Base-by-base conservation (phyloP, 768 basidiomycete genomes). In the Hemileccinum impolitum region DNA sequence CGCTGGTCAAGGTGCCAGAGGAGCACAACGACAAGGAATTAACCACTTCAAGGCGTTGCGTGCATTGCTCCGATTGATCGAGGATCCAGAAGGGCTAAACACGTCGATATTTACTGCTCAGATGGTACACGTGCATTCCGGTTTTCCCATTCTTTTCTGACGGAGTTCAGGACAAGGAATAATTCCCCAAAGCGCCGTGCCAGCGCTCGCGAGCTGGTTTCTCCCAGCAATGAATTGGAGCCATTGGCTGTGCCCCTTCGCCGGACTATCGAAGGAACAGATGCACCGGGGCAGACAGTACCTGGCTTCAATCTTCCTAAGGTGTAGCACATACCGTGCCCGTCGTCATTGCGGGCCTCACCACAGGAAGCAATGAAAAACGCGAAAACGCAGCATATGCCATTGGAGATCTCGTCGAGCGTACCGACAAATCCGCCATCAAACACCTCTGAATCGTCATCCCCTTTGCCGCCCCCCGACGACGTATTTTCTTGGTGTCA, bases 361-460 rank as follows among this genome's bases (percentile, higher is more conserved):
- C n/a, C n/a, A n/a, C n/a, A n/a, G n/a, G n/a, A n/a, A n/a, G n/a
- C n/a, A n/a, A n/a, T n/a, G n/a, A n/a, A n/a, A n/a, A n/a, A n/a
- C 77, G 90, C 58, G 96, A 98, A 68, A 87, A 95, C 57, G 94
- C 95, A 1, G 93, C 96, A 0, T 92, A 92, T 58, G 94, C 91
- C 25, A 94, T 98, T 51, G 89, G 91, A n/a, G 95, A 98, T 57
- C 80, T 99, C 32, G 91, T 97, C 30, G 87, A 94, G 65, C 79
- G 83, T 25, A 96, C 94, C 1, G 80, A 86, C n/a, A 81, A 85
- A 61, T 69, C 68, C 15, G 84, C 93, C 0, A 89, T 98, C 78
- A 96, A 95, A 67, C 89, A n/a, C n/a, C n/a, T n/a, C n/a, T n/a
- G 94, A 0, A 97, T 88, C 69, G 93, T 95, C 53, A 92, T 96